phyloP scores from a whole-genome alignment of 2,329 filamentous ascomycete species.

The Sordariomycetes sp. region DNA sequence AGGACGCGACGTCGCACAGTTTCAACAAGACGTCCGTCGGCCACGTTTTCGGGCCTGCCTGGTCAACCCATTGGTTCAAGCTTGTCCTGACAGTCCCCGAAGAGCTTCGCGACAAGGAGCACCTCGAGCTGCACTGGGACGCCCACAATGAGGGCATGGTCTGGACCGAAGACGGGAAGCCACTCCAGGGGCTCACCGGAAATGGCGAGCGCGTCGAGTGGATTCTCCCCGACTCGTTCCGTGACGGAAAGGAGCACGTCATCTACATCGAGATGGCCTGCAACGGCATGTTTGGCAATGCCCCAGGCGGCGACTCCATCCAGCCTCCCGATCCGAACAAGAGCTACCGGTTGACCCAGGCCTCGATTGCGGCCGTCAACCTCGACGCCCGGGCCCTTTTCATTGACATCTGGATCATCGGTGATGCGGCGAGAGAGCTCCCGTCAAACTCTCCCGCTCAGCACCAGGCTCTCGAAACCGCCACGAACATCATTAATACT shows the following conservation, averaged over 20 bases:
- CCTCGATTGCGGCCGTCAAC: conserved; percentile 83
- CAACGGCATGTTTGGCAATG: conserved; percentile 97
- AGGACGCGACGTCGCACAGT: conserved; percentile 63
- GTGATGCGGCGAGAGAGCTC: conserved; percentile 84
- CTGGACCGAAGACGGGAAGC: conserved; percentile 81
- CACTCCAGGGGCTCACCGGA: conserved; percentile 83
- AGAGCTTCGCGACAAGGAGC: conserved; percentile 59
- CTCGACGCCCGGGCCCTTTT: conserved; percentile 68
- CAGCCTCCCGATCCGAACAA: conserved; percentile 80
- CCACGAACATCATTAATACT: conserved; percentile 78
- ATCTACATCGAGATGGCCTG: conserved; percentile 98
- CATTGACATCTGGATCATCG: conserved; percentile 94
- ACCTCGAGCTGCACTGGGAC: conserved; percentile 95
- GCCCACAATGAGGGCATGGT: conserved; percentile 88
- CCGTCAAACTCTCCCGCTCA: conserved; percentile 78
- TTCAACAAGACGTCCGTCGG: conserved; percentile 68
- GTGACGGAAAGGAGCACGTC: conserved; percentile 73
- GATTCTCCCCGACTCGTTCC: conserved; percentile 71
- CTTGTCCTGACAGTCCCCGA: conserved; percentile 66
- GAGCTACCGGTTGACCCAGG: conserved; percentile 62
- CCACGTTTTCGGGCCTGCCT: conserved; percentile 78
- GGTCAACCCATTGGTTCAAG: conserved; percentile 97
- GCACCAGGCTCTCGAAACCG: conserved; percentile 71
- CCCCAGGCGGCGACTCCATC: conserved; percentile 70
- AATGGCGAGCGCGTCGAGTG: conserved; percentile 82